A percentile compares a stretch with the other conserved stretches of the same genome.
Conservation (phyloP, 176 grass and related monocot species). For the Coix lacrymajobi region DNA sequence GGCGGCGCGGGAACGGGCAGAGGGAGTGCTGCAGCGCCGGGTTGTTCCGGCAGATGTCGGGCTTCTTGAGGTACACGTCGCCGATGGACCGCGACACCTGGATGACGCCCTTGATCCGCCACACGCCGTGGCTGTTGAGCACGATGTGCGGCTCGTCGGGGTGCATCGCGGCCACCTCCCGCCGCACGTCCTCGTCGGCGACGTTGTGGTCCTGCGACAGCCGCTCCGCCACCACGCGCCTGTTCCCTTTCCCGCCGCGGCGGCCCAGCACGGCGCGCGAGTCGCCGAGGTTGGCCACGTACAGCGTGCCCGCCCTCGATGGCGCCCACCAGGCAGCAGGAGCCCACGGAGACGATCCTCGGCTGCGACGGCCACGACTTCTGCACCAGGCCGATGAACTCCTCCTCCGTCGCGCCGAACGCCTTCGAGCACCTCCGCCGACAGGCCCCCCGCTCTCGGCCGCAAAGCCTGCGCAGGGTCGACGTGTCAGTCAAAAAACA, state of each 20-base stretch:
- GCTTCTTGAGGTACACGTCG: conserved; percentile 50
- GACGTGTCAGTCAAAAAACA: background rate
- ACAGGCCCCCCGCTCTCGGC: background rate
- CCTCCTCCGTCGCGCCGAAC: conserved; percentile 53
- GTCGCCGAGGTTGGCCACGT: conserved; percentile 58
- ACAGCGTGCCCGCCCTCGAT: conserved; percentile 30
- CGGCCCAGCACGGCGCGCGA: conserved; percentile 52
- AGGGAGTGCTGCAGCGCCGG: conserved; percentile 37
- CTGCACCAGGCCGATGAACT: conserved; percentile 41
- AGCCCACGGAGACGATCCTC: conserved; percentile 43
- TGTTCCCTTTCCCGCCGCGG: background rate
- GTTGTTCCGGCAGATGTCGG: conserved; percentile 24
- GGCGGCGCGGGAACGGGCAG: conserved; percentile 44
- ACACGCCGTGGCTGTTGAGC: conserved; percentile 57
- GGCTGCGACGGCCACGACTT: conserved; percentile 33
- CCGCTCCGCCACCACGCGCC: conserved; percentile 42
- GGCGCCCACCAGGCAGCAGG: conserved; percentile 58
- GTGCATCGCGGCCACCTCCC: conserved; percentile 38
- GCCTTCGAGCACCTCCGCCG: conserved; percentile 43
- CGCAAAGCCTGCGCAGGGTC: conserved; percentile 1
- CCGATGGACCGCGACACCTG: conserved; percentile 56
- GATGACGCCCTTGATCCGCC: conserved; percentile 80
- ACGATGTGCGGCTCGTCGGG: conserved; percentile 68
- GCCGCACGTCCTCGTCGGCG: conserved; percentile 51
- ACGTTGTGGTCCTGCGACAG: conserved; percentile 78